Base-by-base conservation (phyloP, 2,329 filamentous ascomycete species). In the Fusarium xyrophilum region DNA sequence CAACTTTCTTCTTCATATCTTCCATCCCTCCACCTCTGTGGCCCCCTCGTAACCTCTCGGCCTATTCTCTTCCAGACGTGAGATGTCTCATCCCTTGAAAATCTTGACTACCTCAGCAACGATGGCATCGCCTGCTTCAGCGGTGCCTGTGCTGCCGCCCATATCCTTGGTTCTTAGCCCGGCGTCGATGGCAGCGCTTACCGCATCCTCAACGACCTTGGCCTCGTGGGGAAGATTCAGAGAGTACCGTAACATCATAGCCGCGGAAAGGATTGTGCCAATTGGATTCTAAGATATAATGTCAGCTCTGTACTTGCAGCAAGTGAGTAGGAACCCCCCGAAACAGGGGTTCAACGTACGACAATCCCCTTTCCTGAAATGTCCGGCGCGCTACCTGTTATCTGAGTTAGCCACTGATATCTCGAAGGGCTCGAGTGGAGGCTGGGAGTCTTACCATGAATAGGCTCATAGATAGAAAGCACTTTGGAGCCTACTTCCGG, bases 401-500 rank as follows among this genome's bases (percentile, higher is more conserved):
- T 33, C 15, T 48, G 10, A 19, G 21, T 48, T 23, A 48, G 46
- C 21, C 21, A 33, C 28, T 25, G 21, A 23, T 35, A 25, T 25
- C 6, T 25, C 9, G 12, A 15, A 25, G 21, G 30, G n/a, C 30
- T 48, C 9, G 30, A 48, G 28, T n/a, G 27, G 25, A 19, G 42
- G 8, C 30, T 23, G 48, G 11, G 19, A 38, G 13, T 42, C 82
- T 64, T 83, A 93, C 93, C 94, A 79, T 99, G 95, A 74, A 99
- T 98, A 28, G 95, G 95, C 85, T 98, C 95, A 79, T 97, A 99
- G 76, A 98, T 97, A 73, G 93, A 95, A 78, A 96, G 97, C 77
- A 94, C 93, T 78, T 87, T 90, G 74, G 84, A 87, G 84, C 93
- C 92, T 57, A 92, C 92, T 78, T 96, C 93, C 0, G 95, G 95